Evolutionary conservation across 2,329 filamentous ascomycete species (phyloP).

Genomic region (Didymellaceae sp.): DNA sequence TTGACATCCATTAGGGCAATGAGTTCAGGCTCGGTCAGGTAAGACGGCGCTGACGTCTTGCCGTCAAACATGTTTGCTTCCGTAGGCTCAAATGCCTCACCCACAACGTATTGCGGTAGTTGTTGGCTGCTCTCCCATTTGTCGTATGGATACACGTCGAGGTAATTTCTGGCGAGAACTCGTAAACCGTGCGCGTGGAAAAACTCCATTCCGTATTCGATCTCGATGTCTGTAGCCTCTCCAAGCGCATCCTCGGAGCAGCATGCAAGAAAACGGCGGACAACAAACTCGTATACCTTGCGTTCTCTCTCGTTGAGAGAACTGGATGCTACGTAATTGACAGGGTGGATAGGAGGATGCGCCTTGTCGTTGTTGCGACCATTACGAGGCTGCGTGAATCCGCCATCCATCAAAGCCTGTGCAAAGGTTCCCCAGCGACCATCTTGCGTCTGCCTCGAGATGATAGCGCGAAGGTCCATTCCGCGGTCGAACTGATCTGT

Average conservation of each 20-base stretch:
- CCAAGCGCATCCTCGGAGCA: slow-evolving; percentile 94
- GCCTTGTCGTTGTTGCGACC: slow-evolving; percentile 94
- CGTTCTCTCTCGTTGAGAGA: slow-evolving; percentile 70
- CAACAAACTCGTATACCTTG: slow-evolving; percentile 89
- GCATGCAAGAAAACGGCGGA: slow-evolving; percentile 89
- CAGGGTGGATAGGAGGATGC: slow-evolving; percentile 94
- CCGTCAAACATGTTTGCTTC: slow-evolving; percentile 90
- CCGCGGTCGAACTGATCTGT: slow-evolving; percentile 93
- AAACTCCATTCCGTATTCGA: slow-evolving; percentile 80
- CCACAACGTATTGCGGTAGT: slow-evolving; percentile 78
- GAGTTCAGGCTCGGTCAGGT: slow-evolving; percentile 92
- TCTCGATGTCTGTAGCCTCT: slow-evolving; percentile 81
- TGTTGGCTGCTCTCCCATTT: slow-evolving; percentile 91
- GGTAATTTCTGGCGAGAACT: slow-evolving; percentile 87
- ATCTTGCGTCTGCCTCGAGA: slow-evolving; percentile 84
- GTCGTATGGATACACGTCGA: slow-evolving; percentile 95
- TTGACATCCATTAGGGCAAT: slow-evolving; percentile 98
- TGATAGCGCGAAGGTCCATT: slow-evolving; percentile 80
- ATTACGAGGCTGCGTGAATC: slow-evolving; percentile 79
- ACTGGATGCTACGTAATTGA: slow-evolving; percentile 75
- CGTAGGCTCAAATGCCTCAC: slow-evolving; percentile 84
- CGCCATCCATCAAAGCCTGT: slow-evolving; percentile 73
- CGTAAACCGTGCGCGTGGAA: slow-evolving; percentile 85
- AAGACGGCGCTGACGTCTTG: slow-evolving; percentile 83
- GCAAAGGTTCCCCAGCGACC: slow-evolving; percentile 81